Percentiles rank a stretch among this genome's conserved stretches.
Evolutionary conservation across 352 stramenopile species (phyloP).

Genomic region (Lagenidium giganteum): DNA sequence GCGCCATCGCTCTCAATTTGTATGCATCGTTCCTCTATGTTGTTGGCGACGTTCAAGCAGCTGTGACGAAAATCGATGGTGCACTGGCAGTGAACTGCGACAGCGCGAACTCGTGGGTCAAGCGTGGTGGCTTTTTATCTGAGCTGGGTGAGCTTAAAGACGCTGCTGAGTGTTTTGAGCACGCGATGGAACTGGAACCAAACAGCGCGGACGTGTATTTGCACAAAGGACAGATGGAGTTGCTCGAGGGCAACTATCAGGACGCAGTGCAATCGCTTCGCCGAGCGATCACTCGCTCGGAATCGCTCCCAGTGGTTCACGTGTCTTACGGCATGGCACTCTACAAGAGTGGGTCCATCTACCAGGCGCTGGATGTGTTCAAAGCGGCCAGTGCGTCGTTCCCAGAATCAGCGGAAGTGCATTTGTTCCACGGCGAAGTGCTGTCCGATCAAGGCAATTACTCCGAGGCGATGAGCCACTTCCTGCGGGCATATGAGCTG

Average conservation of each 20-base stretch:
- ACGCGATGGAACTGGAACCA: slow-evolving; percentile 60
- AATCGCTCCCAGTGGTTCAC: slow-evolving; percentile 64
- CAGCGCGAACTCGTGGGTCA: slow-evolving; percentile 66
- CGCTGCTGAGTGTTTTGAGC: slow-evolving; percentile 52
- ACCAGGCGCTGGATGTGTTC: slow-evolving; percentile 81
- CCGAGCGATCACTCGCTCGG: slow-evolving; percentile 69
- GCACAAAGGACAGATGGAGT: slow-evolving; percentile 77
- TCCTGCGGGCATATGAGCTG: slow-evolving; percentile 60
- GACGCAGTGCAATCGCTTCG: slow-evolving; percentile 66
- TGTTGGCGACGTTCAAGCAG: slow-evolving; percentile 64
- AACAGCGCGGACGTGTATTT: slow-evolving; percentile 78
- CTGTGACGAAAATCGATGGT: slow-evolving; percentile 56
- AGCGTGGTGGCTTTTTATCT: slow-evolving; percentile 77
- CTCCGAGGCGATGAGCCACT: slow-evolving; percentile 73
- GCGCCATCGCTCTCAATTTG: slow-evolving; percentile 61
- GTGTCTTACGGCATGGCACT: slow-evolving; percentile 84
- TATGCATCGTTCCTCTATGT: slow-evolving; percentile 83
- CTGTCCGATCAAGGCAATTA: slow-evolving; percentile 81
- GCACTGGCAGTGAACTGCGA: slow-evolving; percentile 45
- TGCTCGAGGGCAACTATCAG: slow-evolving; percentile 74
- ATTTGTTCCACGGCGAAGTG: slow-evolving; percentile 81
- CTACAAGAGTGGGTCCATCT: slow-evolving; percentile 80
- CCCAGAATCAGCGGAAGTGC: slow-evolving; percentile 65
- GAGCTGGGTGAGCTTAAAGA: slow-evolving; percentile 67
- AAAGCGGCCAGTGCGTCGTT: slow-evolving; percentile 59